phyloP scores from a whole-genome alignment of 2,329 filamentous ascomycete genomes.

The Ophiostoma fasciatum region DNA sequence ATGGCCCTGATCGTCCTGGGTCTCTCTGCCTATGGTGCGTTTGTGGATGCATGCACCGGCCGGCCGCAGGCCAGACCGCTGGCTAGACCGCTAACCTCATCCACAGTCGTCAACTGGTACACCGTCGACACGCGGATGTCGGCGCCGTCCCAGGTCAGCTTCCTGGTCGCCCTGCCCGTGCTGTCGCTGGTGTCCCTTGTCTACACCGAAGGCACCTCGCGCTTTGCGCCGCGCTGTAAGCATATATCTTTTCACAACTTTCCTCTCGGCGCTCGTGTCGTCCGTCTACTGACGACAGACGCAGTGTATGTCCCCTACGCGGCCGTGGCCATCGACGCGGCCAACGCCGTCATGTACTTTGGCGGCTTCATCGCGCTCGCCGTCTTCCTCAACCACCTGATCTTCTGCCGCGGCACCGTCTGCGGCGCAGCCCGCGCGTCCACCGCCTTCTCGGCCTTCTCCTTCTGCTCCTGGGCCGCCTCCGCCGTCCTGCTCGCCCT shows the following conservation, averaged over 20 bases:
- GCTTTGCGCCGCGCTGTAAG: slow-evolving; percentile 28
- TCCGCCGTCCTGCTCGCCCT: slow-evolving; percentile 31
- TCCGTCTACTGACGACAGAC: no score
- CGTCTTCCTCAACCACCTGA: slow-evolving; percentile 38
- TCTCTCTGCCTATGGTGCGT: slow-evolving; percentile 33
- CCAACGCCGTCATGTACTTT: slow-evolving; percentile 43
- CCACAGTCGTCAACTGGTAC: slow-evolving; percentile 47
- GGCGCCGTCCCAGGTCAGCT: slow-evolving; percentile 42
- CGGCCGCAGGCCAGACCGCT: no score
- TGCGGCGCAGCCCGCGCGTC: slow-evolving; percentile 40
- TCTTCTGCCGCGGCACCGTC: slow-evolving; percentile 42
- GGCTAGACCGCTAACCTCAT: no score
- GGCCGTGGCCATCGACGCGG: slow-evolving; percentile 31
- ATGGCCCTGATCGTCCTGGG: slow-evolving; percentile 31
- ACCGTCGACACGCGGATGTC: slow-evolving; percentile 36
- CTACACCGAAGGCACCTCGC: slow-evolving; percentile 36
- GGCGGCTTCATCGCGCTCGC: slow-evolving; percentile 43
- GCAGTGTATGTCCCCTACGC: slow-evolving; percentile 32
- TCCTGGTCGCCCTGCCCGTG: slow-evolving; percentile 38
- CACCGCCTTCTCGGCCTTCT: slow-evolving; percentile 37
- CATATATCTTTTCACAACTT: neutral
- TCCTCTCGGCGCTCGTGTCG: neutral
- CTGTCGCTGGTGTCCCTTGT: slow-evolving; percentile 39
- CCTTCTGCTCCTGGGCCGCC: slow-evolving; percentile 37
- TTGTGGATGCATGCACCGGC: no score